Percentiles rank a stretch among this genome's conserved stretches.
Conservation (phyloP, 208 protist genomes). For the Naegleria fowleri region DNA sequence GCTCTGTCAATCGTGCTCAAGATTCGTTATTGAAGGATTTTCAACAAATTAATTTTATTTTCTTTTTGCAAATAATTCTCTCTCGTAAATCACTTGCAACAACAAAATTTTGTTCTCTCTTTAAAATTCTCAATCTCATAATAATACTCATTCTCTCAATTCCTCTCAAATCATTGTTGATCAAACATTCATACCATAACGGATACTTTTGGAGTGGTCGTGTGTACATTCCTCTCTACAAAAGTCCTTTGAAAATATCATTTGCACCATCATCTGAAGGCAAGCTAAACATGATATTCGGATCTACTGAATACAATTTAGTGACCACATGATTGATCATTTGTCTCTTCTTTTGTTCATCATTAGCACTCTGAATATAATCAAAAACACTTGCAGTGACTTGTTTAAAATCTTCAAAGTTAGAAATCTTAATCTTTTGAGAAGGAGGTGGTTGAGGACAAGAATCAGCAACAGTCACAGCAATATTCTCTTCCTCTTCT, state of each 20-base stretch:
- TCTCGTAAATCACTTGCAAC: too few relatives aligned
- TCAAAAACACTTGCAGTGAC: background rate
- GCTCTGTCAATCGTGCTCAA: too few relatives aligned
- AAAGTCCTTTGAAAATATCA: constrained; percentile 2
- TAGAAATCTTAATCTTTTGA: background rate
- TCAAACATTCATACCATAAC: too few relatives aligned
- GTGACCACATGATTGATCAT: background rate
- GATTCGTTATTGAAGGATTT: too few relatives aligned
- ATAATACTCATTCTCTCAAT: too few relatives aligned
- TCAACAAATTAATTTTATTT: too few relatives aligned
- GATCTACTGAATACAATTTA: background rate
- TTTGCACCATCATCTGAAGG: background rate
- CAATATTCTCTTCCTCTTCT: background rate
- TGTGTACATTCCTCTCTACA: background rate
- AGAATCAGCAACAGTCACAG: background rate
- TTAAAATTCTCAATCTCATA: too few relatives aligned
- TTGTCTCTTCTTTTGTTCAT: background rate
- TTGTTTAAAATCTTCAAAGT: background rate
- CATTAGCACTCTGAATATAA: background rate
- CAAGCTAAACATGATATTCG: background rate
- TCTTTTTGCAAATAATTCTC: too few relatives aligned
- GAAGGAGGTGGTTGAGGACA: background rate
- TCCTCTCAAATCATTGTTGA: too few relatives aligned
- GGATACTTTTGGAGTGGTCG: too few relatives aligned
- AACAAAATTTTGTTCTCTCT: too few relatives aligned